Evolutionary conservation across 2,329 filamentous ascomycete genomes (phyloP), one percentile per base, ranked within the genome.

Genomic region (Cryphonectria carpinicola): DNA sequence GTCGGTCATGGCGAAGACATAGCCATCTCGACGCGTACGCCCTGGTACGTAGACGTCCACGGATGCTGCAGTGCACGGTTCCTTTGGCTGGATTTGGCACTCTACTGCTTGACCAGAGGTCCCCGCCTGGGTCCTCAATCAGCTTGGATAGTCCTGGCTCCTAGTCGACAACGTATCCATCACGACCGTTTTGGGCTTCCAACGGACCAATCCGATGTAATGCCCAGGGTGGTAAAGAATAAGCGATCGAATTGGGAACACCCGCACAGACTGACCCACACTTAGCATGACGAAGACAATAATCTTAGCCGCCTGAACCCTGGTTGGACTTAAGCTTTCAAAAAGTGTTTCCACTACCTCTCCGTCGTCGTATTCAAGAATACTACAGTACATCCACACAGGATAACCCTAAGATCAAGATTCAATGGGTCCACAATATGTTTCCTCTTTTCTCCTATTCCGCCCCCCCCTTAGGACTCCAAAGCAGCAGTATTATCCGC

Each of bases 341-440:
- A 58, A 11, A 32, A 19, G 14, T 17, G 52, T 56, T 28, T 49
- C 46, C 52, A 11, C n/a, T 32, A 4, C 4, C 10, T 13, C 19
- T 22, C 46, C 22, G 46, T 10, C 28, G 54, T 19, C 13, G 54
- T 32, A 22, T 35, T 4, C 28, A 32, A 35, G 3, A 14, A 17
- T 32, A 28, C 54, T 58, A 19, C 13, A 58, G 28, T 19, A 32
- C 13, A 32, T 32, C 32, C 8, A 7, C 13, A 8, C 14, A 19
- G 28, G 25, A 58, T 58, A 58, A 58, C 54, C 54, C 54, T 58
- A 58, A 58, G 13, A 32, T 58, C 54, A 58, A 58, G 54, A 58
- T 32, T 58, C 25, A 35, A 14, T 2, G 14, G 25, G 3, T 19
- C 54, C 54, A 58, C 54, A 58, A 35, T 58, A 32, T 32, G 54